Conservation (phyloP, 805 yeast species). For the Metschnikowia bowlesiae region DNA sequence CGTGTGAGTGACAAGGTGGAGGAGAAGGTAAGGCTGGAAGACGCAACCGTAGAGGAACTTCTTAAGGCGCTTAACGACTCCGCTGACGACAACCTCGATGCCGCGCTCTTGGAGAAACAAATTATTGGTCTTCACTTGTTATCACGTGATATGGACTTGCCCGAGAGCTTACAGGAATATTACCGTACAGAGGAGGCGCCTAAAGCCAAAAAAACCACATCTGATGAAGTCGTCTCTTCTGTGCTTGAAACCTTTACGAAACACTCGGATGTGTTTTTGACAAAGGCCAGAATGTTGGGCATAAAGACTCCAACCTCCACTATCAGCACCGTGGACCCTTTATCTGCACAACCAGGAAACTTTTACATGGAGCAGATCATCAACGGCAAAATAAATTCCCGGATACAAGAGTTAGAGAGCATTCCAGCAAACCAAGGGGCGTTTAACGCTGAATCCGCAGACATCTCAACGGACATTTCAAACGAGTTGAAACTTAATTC, state of each 20-base stretch:
- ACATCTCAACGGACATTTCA: not conserved
- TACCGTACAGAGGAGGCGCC: constrained; percentile 18
- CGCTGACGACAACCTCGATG: constrained; percentile 14
- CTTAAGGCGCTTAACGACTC: constrained; percentile 11
- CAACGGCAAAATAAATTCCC: constrained; percentile 48
- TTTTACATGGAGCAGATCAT: constrained; percentile 50
- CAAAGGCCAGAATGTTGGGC: constrained; percentile 41
- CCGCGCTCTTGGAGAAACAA: constrained; percentile 48
- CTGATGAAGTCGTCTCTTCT: constrained; percentile 12
- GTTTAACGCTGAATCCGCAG: constrained; percentile 17
- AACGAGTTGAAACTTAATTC: constrained; percentile 52
- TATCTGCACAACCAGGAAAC: constrained; percentile 45
- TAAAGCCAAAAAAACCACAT: not conserved
- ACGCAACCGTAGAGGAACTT: constrained; percentile 19
- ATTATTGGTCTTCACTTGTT: constrained; percentile 59
- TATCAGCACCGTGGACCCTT: constrained; percentile 25
- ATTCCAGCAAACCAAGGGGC: constrained; percentile 71
- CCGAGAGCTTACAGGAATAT: constrained; percentile 44
- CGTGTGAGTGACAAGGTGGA: constrained; percentile 26
- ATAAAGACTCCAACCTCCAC: constrained; percentile 23
- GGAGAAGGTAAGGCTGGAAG: constrained; percentile 19
- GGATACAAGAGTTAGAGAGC: constrained; percentile 58
- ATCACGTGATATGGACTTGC: constrained; percentile 62
- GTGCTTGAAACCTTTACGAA: constrained; percentile 6
- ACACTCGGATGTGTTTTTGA: constrained; percentile 9